Percentiles rank a stretch among this genome's conserved stretches.
These are phyloP conservation scores for Castanea sativa DNA, from an alignment of 306 rosid genomes.

Conservation along the genomic window DNA sequence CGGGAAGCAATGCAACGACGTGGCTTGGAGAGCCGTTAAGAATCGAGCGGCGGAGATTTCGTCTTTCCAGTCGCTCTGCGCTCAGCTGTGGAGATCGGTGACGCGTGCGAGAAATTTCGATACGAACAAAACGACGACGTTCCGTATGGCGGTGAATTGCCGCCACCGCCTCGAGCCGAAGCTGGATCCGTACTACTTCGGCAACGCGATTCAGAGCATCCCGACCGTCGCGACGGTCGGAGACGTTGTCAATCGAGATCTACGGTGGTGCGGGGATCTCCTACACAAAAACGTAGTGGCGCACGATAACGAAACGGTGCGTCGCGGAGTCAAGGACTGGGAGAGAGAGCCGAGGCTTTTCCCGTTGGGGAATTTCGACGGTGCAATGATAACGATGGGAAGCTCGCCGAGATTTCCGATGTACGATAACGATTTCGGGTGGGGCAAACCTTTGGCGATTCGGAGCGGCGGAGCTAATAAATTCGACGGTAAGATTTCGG, in stretches of 20 bases:
- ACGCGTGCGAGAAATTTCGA: slow-evolving; percentile 68
- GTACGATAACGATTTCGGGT: slow-evolving; percentile 85
- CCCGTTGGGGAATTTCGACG: slow-evolving; percentile 83
- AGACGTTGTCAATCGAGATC: slow-evolving; percentile 52
- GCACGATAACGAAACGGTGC: slow-evolving; percentile 59
- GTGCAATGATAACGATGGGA: slow-evolving; percentile 85
- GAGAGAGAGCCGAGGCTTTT: slow-evolving; percentile 69
- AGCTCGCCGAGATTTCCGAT: slow-evolving; percentile 92
- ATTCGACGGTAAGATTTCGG: slow-evolving; percentile 91
- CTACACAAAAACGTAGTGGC: slow-evolving; percentile 70
- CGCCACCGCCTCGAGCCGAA: slow-evolving; percentile 70
- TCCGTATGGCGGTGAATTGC: slow-evolving; percentile 92
- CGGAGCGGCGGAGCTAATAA: slow-evolving; percentile 77
- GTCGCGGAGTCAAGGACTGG: slow-evolving; percentile 69
- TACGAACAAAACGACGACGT: slow-evolving; percentile 55
- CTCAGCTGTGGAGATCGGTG: slow-evolving; percentile 86
- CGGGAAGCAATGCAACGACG: slow-evolving; percentile 44
- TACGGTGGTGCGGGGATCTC: slow-evolving; percentile 51
- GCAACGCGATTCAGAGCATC: slow-evolving; percentile 92
- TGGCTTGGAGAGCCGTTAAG: slow-evolving; percentile 38
- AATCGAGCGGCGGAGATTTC: slow-evolving; percentile 46
- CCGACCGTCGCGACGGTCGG: slow-evolving; percentile 59
- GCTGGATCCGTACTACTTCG: slow-evolving; percentile 71
- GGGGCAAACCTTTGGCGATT: slow-evolving; percentile 75
- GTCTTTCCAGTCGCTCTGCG: slow-evolving; percentile 78